Evolutionary conservation across 2,329 filamentous ascomycete species (phyloP).

Genomic region (Aspergillus novofumigatus): DNA sequence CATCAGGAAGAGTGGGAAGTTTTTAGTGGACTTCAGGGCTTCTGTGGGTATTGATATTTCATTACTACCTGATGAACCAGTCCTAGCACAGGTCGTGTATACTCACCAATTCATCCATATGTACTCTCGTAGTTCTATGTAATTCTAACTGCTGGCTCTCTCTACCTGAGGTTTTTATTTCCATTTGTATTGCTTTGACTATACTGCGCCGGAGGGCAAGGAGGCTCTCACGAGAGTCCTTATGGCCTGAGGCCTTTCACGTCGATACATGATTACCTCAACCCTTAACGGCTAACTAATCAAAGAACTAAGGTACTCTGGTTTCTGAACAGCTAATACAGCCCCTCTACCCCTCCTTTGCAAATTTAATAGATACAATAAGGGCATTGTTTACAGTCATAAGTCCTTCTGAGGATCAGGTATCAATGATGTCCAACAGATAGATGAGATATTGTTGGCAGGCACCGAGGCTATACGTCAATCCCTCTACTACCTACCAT

Average conservation of each 20-base stretch:
- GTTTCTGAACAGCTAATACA: neutral
- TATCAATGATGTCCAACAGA: neutral
- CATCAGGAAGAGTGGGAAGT: slow-evolving; percentile 6
- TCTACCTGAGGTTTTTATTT: neutral
- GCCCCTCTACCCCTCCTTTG: neutral
- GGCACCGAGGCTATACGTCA: neutral
- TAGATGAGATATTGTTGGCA: neutral
- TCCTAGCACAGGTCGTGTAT: neutral
- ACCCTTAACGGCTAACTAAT: neutral
- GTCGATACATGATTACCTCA: neutral
- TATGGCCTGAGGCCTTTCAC: neutral
- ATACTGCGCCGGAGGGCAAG: neutral
- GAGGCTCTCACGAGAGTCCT: neutral
- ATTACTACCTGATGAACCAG: slow-evolving; percentile 10
- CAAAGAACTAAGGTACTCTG: no score
- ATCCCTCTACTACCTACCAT: neutral
- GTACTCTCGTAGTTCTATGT: slow-evolving; percentile 1
- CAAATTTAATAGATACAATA: neutral
- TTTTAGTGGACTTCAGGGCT: slow-evolving; percentile 22
- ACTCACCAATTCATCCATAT: slow-evolving; percentile 3
- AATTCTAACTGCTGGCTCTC: neutral
- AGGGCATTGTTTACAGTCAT: neutral
- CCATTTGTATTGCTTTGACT: neutral
- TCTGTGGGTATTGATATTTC: slow-evolving; percentile 19
- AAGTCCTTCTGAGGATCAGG: neutral